These are phyloP conservation scores for Xylaria castorea DNA, from an alignment of 495 filamentous ascomycete species.

Conservation along the genomic window DNA sequence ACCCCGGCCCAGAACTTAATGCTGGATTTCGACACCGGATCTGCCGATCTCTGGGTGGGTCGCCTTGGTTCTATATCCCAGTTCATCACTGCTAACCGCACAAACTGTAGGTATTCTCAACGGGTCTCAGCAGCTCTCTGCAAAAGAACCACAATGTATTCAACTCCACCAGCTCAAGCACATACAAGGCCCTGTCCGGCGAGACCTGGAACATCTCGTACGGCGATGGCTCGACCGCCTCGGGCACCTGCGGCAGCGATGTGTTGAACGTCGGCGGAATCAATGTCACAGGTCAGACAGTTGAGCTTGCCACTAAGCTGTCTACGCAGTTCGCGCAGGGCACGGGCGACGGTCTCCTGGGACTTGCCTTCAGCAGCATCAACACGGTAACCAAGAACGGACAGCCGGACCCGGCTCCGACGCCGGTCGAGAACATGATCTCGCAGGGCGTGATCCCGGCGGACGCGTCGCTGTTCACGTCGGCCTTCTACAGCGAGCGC, in stretches of 20 bases:
- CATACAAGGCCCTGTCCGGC: constrained; percentile 59
- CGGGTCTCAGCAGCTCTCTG: constrained; percentile 9
- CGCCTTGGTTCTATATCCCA: not conserved
- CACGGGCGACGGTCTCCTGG: constrained; percentile 72
- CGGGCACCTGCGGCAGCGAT: constrained; percentile 73
- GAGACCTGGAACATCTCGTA: constrained; percentile 74
- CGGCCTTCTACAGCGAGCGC: constrained; percentile 69
- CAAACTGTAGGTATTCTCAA: constrained; percentile 8
- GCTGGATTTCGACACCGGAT: constrained; percentile 80
- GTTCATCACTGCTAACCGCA: not conserved
- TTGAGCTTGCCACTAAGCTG: constrained; percentile 70
- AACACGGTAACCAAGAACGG: constrained; percentile 66
- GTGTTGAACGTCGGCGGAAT: constrained; percentile 69
- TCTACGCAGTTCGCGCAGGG: constrained; percentile 67
- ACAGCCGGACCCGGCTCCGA: constrained; percentile 61
- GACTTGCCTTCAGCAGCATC: constrained; percentile 71
- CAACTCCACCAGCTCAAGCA: constrained; percentile 65
- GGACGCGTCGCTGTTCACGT: constrained; percentile 72
- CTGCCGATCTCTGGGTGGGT: constrained; percentile 78
- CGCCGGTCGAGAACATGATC: constrained; percentile 80
- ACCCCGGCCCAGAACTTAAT: constrained; percentile 69
- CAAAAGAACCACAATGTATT: constrained; percentile 57
- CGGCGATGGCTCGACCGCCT: constrained; percentile 74
- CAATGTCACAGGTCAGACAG: constrained; percentile 67
- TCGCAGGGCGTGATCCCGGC: constrained; percentile 68